phyloP scores from a whole-genome alignment of 2,329 filamentous ascomycete genomes.

The Fusarium marasasianum region DNA sequence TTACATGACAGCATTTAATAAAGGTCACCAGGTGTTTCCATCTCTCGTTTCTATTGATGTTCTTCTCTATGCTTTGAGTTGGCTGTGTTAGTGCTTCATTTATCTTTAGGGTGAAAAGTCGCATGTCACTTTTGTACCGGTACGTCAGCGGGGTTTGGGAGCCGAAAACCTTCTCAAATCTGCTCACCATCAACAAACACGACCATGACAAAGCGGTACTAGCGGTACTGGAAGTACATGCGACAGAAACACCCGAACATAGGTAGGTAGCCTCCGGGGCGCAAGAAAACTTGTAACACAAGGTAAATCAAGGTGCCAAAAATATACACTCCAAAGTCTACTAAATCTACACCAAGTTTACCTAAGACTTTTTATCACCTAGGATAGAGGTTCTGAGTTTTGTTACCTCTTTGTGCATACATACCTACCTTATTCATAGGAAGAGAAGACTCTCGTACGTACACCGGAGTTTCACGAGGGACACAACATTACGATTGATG shows the following conservation, averaged over 20 bases:
- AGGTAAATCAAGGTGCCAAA: neutral
- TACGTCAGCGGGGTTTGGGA: constrained; percentile 43
- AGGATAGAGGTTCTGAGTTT: neutral
- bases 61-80: neutral
- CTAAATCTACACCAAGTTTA: neutral
- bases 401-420: neutral
- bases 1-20: neutral
- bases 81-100: neutral
- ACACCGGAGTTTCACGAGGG: neutral
- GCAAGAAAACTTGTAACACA: neutral
- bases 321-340: neutral
- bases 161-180: constrained; percentile 62
- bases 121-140: constrained; percentile 46
- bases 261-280: neutral
- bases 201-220: constrained; percentile 16
- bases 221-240: neutral
- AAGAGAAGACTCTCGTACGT: neutral
- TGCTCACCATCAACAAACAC: constrained; percentile 49
- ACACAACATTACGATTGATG: neutral
- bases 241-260: neutral
- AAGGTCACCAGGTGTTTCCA: neutral
- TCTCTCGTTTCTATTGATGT: neutral
- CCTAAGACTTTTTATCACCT: neutral
- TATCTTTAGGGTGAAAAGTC: neutral
- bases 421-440: neutral